Evolutionary conservation across 116 monocot genomes (phyloP), one percentile per base, ranked within the genome.

Genomic region (Phalaenopsis hybrid): DNA sequence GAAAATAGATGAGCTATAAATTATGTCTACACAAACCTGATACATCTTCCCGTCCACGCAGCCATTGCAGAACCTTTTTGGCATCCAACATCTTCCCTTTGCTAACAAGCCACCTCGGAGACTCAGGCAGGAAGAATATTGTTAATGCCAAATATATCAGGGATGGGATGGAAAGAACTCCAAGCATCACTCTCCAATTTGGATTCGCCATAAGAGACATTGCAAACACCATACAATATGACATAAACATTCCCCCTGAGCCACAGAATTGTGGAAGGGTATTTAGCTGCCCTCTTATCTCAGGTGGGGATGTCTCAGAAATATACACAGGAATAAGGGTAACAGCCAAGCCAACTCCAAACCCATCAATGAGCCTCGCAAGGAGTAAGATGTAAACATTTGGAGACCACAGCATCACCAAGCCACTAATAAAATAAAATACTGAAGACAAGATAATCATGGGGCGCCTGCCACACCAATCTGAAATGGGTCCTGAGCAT

Each of bases 231-330:
- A 97, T 89, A 72, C 91, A 94, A 44, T 97, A 97, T 5, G 94
- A 91, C 0, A 92, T 65, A 80, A 92, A 94, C 96, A 97, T 97
- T 44, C 96, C 96, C 46, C 86, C 86, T 52, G 91, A 97, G 9
- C 96, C 96, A 79, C 80, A 87, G 78, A 97, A 94, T 81, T 97
- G 96, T 4, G 96, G 96, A 78, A 97, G 89, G 4, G 96, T 97
- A 69, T 97, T 97, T 76, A 97, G 77, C 75, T 83, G 82, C 55
- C 96, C 96, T 68, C 96, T 91, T 20, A 94, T 92, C 44, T 97
- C 96, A 17, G 94, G 75, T 10, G 96, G 94, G 45, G 94, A 88
- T 28, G 91, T 97, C 85, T 94, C 94, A 9, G 96, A 97, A 61
- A 28, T 28, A 97, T 97, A 52, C 37, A 97, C 81, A 50, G 94